A percentile compares a stretch with the other conserved stretches of the same genome.
These are phyloP conservation scores for Arthrobotrys pseudoclavata DNA, from an alignment of 2,329 filamentous ascomycete genomes.

Conservation along the genomic window DNA sequence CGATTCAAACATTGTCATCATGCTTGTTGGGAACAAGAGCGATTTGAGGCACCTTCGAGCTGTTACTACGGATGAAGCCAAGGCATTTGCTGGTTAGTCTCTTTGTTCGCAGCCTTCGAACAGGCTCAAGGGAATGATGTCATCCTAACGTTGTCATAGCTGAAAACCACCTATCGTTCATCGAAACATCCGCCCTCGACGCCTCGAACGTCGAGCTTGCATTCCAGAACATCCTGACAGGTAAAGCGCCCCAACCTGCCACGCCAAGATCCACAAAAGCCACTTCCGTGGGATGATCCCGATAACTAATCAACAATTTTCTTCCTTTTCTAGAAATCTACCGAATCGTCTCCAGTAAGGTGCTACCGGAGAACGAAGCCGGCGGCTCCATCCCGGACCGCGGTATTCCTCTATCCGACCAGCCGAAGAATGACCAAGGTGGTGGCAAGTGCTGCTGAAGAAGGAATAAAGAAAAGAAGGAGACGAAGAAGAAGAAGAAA, in stretches of 20 bases:
- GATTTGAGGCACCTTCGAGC: slow-evolving; percentile 98
- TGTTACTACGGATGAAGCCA: slow-evolving; percentile 97
- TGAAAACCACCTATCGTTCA: slow-evolving; percentile 98
- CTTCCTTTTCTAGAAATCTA: slow-evolving; percentile 82
- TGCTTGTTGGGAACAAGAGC: slow-evolving; percentile 99
- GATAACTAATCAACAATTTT: slow-evolving; percentile 18
- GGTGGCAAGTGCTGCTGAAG: slow-evolving; percentile 83
- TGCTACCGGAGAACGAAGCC: slow-evolving; percentile 83
- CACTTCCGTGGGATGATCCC: background rate
- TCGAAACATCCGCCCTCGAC: slow-evolving; percentile 98
- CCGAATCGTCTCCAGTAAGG: slow-evolving; percentile 98
- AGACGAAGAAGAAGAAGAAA: slow-evolving; percentile 1
- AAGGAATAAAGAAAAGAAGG: background rate
- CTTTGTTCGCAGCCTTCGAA: background rate
- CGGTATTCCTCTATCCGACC: slow-evolving; percentile 90
- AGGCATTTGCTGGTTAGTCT: slow-evolving; percentile 89
- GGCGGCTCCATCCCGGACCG: slow-evolving; percentile 83
- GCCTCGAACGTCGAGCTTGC: slow-evolving; percentile 99
- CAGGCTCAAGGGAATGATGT: background rate
- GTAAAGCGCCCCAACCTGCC: slow-evolving; percentile 70
- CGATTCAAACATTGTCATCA: slow-evolving; percentile 99
- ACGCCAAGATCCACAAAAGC: background rate
- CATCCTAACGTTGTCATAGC: slow-evolving; percentile 69
- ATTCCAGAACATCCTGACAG: slow-evolving; percentile 99
- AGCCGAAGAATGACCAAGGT: slow-evolving; percentile 81